Evolutionary conservation across 306 rosid species (phyloP).

Genomic region (Bauhinia variegata): DNA sequence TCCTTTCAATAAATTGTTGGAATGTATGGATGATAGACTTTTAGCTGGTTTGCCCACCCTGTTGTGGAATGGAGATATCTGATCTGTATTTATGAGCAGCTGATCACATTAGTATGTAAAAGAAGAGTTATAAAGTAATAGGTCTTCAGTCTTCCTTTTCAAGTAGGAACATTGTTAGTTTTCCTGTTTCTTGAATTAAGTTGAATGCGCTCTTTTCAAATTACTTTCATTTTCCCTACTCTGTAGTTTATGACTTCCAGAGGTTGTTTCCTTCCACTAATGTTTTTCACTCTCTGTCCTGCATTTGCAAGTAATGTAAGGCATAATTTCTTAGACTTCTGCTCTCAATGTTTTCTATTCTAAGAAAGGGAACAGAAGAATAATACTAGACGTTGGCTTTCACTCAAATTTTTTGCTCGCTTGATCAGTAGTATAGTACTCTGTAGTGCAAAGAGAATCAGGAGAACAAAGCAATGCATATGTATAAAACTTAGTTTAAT

Average conservation of each 20-base stretch:
- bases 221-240: background rate
- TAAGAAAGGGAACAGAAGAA: background rate
- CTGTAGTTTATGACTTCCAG: background rate
- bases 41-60: background rate
- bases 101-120: background rate
- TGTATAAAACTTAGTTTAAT: slow-evolving; percentile 10
- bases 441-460: background rate
- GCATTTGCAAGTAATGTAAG: background rate
- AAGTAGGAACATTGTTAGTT: background rate
- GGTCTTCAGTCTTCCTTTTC: background rate
- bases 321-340: background rate
- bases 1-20: background rate
- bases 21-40: background rate
- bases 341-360: background rate
- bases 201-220: background rate
- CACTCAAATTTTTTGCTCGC: background rate
- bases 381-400: background rate
- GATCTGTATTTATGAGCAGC: background rate
- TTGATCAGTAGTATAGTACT: slow-evolving; percentile 28
- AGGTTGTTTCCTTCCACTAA: background rate
- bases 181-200: background rate
- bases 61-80: slow-evolving; percentile 1
- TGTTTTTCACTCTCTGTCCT: background rate
- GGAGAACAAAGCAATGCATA: slow-evolving; percentile 26
- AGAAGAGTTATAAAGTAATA: background rate